Conservation (phyloP, 73 alveolate genomes). For the Paramecium tetraurelia region DNA sequence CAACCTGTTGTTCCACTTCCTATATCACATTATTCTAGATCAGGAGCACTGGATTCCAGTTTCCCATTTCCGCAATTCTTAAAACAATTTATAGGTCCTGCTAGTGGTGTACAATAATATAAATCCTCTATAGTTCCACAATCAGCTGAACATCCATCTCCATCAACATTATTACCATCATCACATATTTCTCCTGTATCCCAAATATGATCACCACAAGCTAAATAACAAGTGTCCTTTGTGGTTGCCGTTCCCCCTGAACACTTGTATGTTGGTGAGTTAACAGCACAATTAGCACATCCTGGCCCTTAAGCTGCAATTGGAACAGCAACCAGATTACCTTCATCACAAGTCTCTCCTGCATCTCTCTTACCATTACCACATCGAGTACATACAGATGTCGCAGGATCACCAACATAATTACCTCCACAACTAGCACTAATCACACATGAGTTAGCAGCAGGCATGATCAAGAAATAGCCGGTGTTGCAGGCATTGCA, state of each 20-base stretch:
- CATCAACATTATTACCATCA: conserved; percentile 56
- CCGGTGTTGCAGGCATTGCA: conserved; percentile 11
- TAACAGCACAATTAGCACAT: neutral
- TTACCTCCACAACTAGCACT: conserved; percentile 26
- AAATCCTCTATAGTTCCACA: neutral
- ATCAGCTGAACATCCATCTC: conserved; percentile 59
- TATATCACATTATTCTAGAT: conserved; percentile 61
- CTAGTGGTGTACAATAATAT: neutral
- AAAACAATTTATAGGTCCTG: neutral
- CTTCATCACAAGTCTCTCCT: conserved; percentile 32
- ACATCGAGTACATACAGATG: conserved; percentile 1
- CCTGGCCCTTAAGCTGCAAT: neutral
- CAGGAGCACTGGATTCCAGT: neutral
- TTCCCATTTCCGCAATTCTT: conserved; percentile 9
- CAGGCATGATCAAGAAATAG: neutral
- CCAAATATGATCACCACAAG: conserved; percentile 5
- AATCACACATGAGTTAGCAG: neutral
- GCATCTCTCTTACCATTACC: conserved; percentile 51
- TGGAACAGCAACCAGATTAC: neutral
- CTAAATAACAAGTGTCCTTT: neutral
- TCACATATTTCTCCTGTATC: conserved; percentile 64
- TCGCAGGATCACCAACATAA: conserved; percentile 36
- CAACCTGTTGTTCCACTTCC: conserved; percentile 46
- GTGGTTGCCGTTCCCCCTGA: neutral
- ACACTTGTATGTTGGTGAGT: neutral